Percentiles rank a stretch among this genome's conserved stretches.
Conservation (phyloP, 768 basidiomycete genomes). For the Tylopilus felleus region DNA sequence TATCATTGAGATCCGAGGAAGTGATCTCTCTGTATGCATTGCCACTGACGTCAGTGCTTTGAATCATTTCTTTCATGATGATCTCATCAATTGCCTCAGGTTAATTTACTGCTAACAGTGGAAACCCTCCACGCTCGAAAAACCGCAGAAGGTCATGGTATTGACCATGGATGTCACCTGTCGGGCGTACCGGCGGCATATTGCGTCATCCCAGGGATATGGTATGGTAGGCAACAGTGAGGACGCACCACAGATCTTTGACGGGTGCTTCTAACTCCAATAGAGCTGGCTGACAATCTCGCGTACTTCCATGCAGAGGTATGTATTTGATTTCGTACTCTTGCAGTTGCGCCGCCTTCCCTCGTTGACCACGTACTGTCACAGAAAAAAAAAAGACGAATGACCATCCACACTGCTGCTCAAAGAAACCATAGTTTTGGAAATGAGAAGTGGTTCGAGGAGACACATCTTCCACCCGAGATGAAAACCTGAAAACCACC, state of each 20-base stretch:
- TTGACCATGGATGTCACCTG: slow-evolving; percentile 99
- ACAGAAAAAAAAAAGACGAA: slow-evolving; percentile 20
- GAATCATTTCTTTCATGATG: too few relatives aligned
- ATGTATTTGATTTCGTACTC: slow-evolving; percentile 99
- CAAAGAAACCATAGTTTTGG: neutral
- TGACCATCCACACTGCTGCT: slow-evolving; percentile 16
- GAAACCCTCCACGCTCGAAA: slow-evolving; percentile 99
- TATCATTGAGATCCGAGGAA: too few relatives aligned
- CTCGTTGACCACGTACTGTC: slow-evolving; percentile 92
- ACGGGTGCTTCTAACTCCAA: slow-evolving; percentile 98
- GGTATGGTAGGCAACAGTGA: neutral
- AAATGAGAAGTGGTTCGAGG: neutral
- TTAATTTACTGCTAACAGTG: too few relatives aligned
- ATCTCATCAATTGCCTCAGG: too few relatives aligned
- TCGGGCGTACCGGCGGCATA: slow-evolving; percentile 12
- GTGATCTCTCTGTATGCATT: too few relatives aligned
- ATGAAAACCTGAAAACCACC: too few relatives aligned
- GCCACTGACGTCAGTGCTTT: too few relatives aligned
- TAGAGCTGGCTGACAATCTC: slow-evolving; percentile 98
- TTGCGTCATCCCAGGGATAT: slow-evolving; percentile 23
- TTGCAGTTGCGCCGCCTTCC: slow-evolving; percentile 95
- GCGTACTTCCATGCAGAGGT: slow-evolving; percentile 95
- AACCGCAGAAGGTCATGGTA: slow-evolving; percentile 98
- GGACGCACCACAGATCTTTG: slow-evolving; percentile 94
- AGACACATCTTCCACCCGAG: neutral